phyloP scores from a whole-genome alignment of 1,139 yeast genomes.

The Yamadazyma friedrichii region DNA sequence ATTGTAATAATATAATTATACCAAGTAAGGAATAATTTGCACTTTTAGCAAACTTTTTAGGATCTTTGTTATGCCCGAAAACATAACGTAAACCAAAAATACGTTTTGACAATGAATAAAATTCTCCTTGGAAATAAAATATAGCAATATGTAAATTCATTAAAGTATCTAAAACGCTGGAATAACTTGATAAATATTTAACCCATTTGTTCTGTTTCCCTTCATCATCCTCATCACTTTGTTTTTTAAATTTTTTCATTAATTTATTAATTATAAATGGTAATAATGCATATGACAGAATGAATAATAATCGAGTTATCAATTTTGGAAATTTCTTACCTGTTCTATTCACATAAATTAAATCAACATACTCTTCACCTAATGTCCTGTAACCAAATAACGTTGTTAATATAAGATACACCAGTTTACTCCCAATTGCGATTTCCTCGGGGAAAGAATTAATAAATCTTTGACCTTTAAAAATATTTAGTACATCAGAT shows the following conservation, averaged over 20 bases:
- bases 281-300: conserved; percentile 52
- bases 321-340: conserved; percentile 52
- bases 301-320: conserved; percentile 50
- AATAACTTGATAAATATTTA: conserved; percentile 33
- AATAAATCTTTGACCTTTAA: conserved; percentile 68
- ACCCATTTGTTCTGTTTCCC: conserved; percentile 14
- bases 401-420: conserved; percentile 73
- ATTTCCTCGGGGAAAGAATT: conserved; percentile 66
- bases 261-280: conserved; percentile 51
- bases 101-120: conserved; percentile 75
- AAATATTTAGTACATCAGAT: conserved; percentile 52
- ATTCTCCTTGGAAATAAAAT: conserved; percentile 79
- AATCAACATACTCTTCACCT: conserved; percentile 93
- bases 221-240: conserved; percentile 17
- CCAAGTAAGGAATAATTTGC: conserved; percentile 83
- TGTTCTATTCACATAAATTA: conserved; percentile 59
- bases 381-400: conserved; percentile 73
- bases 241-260: conserved; percentile 24
- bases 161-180: conserved; percentile 47
- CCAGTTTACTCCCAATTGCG: conserved; percentile 52
- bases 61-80: conserved; percentile 59
- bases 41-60: conserved; percentile 35
- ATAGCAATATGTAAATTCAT: conserved; percentile 73
- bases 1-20: conserved; percentile 60
- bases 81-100: conserved; percentile 79